Conservation (phyloP, 2,329 filamentous ascomycete species). For the Colletotrichum navitas region DNA sequence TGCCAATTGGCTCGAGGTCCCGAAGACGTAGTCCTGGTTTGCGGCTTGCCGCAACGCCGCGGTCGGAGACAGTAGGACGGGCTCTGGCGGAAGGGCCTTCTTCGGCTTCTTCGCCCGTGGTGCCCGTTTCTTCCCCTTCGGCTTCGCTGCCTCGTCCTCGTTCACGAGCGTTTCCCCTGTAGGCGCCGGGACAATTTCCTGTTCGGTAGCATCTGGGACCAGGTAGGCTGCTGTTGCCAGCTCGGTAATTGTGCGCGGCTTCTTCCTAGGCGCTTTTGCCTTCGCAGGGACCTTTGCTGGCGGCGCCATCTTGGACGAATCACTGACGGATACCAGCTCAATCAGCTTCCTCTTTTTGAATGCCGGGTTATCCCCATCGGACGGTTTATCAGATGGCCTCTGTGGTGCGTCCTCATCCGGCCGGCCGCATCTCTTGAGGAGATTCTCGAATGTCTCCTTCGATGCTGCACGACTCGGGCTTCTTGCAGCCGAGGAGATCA, state of each 20-base stretch:
- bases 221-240: conserved; percentile 79
- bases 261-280: conserved; percentile 73
- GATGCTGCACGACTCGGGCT: conserved; percentile 38
- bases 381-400: conserved; percentile 33
- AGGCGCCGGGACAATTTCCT: conserved; percentile 47
- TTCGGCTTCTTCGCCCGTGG: conserved; percentile 56
- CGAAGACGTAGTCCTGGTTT: conserved; percentile 84
- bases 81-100: conserved; percentile 53
- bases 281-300: conserved; percentile 55
- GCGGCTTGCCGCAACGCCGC: conserved; percentile 75
- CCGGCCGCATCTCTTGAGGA: conserved; percentile 59
- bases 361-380: conserved; percentile 49
- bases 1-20: conserved; percentile 86
- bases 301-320: conserved; percentile 45
- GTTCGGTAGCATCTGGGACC: conserved; percentile 53
- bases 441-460: conserved; percentile 56
- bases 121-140: conserved; percentile 49
- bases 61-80: conserved; percentile 74
- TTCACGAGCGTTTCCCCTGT: conserved; percentile 43
- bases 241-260: conserved; percentile 81
- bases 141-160: conserved; percentile 50
- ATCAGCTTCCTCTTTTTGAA: conserved; percentile 69
- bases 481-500: conserved; percentile 47
- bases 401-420: conserved; percentile 43
- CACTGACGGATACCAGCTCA: conserved; percentile 59